Percentiles rank a stretch among this genome's conserved stretches.
Conservation (phyloP, 2,329 filamentous ascomycete genomes). For the Didymella pomorum region DNA sequence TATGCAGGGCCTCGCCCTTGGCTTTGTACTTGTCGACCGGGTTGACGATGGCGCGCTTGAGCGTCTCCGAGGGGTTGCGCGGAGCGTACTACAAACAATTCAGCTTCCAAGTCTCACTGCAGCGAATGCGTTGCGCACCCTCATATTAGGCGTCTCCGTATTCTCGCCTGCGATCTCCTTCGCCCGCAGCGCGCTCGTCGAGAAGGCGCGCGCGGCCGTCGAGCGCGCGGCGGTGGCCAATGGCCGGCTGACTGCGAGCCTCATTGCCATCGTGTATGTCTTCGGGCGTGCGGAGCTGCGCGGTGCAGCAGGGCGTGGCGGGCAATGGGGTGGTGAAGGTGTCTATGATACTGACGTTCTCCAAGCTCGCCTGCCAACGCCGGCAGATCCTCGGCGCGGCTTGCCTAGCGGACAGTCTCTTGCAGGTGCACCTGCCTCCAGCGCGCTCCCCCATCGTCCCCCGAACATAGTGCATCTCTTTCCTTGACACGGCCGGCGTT, state of each 20-base stretch:
- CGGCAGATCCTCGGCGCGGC: slow-evolving; percentile 4
- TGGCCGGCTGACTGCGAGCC: slow-evolving; percentile 51
- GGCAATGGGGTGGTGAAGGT: slow-evolving; percentile 22
- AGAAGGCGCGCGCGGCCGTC: slow-evolving; percentile 53
- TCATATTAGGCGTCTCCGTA: slow-evolving; percentile 57
- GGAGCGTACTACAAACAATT: slow-evolving; percentile 49
- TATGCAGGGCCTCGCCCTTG: slow-evolving; percentile 87
- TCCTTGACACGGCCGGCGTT: slow-evolving; percentile 45
- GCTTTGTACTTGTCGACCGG: slow-evolving; percentile 91
- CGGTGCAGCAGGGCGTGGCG: slow-evolving; percentile 31
- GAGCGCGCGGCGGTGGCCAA: slow-evolving; percentile 50
- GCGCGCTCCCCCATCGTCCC: slow-evolving; percentile 21
- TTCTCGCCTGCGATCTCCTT: slow-evolving; percentile 55
- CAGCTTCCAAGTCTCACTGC: too few relatives aligned
- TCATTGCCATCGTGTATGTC: slow-evolving; percentile 51
- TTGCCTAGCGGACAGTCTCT: slow-evolving; percentile 14
- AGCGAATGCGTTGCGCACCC: slow-evolving; percentile 37
- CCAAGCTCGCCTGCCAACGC: slow-evolving; percentile 9
- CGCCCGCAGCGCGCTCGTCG: slow-evolving; percentile 51
- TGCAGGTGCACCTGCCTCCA: slow-evolving; percentile 13
- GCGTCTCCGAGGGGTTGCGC: slow-evolving; percentile 57
- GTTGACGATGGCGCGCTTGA: slow-evolving; percentile 84
- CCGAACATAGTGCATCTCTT: slow-evolving; percentile 36
- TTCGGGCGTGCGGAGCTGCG: slow-evolving; percentile 30
- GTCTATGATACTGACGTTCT: slow-evolving; percentile 11